Evolutionary conservation across 306 rosid species (phyloP), one percentile per base, ranked within the genome.

Genomic region (Dalbergia cultrata): DNA sequence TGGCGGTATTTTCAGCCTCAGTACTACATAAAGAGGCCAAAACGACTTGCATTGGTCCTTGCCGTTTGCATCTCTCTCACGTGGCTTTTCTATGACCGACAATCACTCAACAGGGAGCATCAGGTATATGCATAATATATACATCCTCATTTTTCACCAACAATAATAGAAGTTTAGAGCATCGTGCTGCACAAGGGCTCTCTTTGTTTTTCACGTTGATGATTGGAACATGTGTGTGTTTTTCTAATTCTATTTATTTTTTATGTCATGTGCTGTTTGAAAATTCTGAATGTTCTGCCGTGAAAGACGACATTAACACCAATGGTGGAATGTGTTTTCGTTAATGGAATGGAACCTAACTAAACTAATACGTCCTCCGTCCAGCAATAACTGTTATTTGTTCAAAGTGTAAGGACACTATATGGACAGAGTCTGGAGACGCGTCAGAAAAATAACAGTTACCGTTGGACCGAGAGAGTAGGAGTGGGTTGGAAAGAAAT

Each of bases 21-120:
- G 34, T 81, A 83, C 81, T 81, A 82, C 83, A 33, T 85, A 0
- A 85, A 85, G 84, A 86, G 90, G 76, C 83, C 90, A 22, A 79
- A 67, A 70, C 83, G 88, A 35, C 47, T 82, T 0, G 79, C 86
- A 13, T 62, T 88, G 34, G 5, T 86, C 13, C 5, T 88, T 66
- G 0, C 84, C 80, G 10, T 84, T 50, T 70, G 81, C 54, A 31
- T 88, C 16, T 74, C 78, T 2, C 49, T 90, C 35, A 18, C 76
- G 43, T 90, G 87, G 82, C 70, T 84, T 47, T 44, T 78, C 41
- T 88, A 77, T 19, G 85, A 83, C 22, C 88, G 81, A 50, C 81
- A 80, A 77, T 70, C 77, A 13, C 86, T 90, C 81, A 79, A 21
- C 26, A 44, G 67, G 8, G 83, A 74, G 31, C 86, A 78, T 54